Evolutionary conservation across 1,284 basidiomycete species (phyloP), one percentile per base, ranked within the genome.

Genomic region (Exobasidium cylindrosporum): DNA sequence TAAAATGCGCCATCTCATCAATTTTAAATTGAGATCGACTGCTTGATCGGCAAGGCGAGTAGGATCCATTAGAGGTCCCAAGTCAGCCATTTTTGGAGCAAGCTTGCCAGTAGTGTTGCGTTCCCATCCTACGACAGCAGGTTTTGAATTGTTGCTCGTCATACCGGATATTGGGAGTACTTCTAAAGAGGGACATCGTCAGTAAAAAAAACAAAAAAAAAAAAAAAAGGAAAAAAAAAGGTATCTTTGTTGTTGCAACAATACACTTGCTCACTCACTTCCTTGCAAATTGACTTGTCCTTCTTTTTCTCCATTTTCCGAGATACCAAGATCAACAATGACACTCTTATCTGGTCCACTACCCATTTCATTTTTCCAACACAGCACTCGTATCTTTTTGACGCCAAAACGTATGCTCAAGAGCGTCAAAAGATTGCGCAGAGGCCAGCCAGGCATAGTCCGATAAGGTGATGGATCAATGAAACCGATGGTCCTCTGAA

Each of bases 1-100:
- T 50, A 98, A 83, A 67, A 98, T 93, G 7, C 95, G 86, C 95
- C 95, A 98, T 30, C 92, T 86, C 95, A 99, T 97, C 26, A 99
- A 85, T 80, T 97, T 97, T 57, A 98, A 83, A 77, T 98, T 98
- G 32, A 99, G 84, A 80, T 97, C 93, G 10, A 97, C 92, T 0
- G 96, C 96, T 81, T 97, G 95, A 69, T 92, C 88, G 0, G 96
- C 94, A 5, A 97, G 85, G 66, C 90, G 91, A 44, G 10, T 10
- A 0, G 95, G 96, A 79, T 97, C 93, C 90, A 97, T 94, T 87
- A 95, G 90, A 0, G 93, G 89, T 5, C 90, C 92, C 2, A 99
- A 82, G 82, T 97, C 92, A 0, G 92, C 92, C 47, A 94, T 77
- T n/a, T 91, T 85, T 21, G 93, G 90, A 0, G 87, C 89, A 3